Evolutionary conservation across 345 rosid genomes (phyloP), one percentile per base, ranked within the genome.

Genomic region (Lumnitzera littorea): DNA sequence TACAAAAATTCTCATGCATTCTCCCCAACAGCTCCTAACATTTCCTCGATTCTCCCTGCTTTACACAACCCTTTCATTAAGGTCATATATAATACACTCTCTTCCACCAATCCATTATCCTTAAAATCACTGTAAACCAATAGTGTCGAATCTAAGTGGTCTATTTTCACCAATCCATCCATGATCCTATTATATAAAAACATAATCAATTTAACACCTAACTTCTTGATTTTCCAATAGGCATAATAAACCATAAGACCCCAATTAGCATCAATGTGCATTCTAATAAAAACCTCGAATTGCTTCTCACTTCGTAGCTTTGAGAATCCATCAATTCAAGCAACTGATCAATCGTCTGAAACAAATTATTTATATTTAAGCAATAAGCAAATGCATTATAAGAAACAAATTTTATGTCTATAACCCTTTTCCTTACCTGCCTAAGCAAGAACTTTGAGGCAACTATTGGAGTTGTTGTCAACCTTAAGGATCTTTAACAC

Each of bases 381-480:
- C 97, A 87, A 69, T 92, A 87, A 53, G 97, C 90, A 62, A 85
- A 79, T 15, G 97, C 96, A 62, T 92, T 92, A 74, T 92, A 92
- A n/a, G 90, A 65, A 1, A 90, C 82, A 68, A 80, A 92, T n/a
- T 61, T 71, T 83, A 51, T 87, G 97, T 14, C 65, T 69, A 50
- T 81, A 89, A 24, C 98, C 95, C 69, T 87, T 92, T 23, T 92
- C 96, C 72, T 84, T 89, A 50, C 96, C 97, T 7, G 95, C 96
- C 97, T 97, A 89, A 62, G 77, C 85, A 92, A 92, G 84, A 89
- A 85, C 75, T 84, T 87, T n/a, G 98, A 66, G 25, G 91, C 94
- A 3, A 85, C 24, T 1, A 65, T 65, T 41, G 96, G 81, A n/a
- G 68, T 78, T 61, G 51, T 58, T 79, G 3, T 84, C 88, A 48